These are phyloP conservation scores for Pichia insulana DNA, from an alignment of 805 yeast genomes.

Conservation along the genomic window DNA sequence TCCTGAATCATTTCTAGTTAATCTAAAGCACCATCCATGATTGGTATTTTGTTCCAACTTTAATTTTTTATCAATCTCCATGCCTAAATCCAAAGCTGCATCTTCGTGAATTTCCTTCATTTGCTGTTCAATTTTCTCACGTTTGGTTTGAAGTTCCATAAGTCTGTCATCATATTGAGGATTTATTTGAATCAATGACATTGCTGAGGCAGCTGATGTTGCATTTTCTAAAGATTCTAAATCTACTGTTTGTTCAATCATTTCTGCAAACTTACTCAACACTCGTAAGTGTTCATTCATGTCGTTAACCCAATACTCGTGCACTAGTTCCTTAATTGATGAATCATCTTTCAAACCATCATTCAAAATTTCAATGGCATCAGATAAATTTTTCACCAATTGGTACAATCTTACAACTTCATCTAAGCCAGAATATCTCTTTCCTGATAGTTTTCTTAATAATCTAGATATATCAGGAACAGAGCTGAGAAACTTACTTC, in stretches of 20 bases:
- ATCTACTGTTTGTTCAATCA: constrained; percentile 90
- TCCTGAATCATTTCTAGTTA: constrained; percentile 83
- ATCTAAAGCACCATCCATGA: constrained; percentile 92
- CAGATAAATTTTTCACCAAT: constrained; percentile 63
- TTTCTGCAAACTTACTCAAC: constrained; percentile 62
- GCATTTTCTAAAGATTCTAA: constrained; percentile 72
- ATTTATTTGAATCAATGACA: constrained; percentile 53
- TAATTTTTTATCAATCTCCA: constrained; percentile 81
- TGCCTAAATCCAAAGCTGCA: constrained; percentile 64
- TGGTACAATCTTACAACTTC: constrained; percentile 88
- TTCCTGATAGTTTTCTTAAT: constrained; percentile 51
- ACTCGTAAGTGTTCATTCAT: constrained; percentile 41
- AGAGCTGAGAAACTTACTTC: constrained; percentile 54
- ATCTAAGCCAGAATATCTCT: constrained; percentile 46
- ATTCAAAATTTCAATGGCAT: constrained; percentile 45
- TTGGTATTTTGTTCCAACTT: constrained; percentile 80
- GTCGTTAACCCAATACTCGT: constrained; percentile 49
- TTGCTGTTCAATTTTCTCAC: constrained; percentile 44
- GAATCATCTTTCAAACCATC: constrained; percentile 29
- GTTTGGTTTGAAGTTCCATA: constrained; percentile 45
- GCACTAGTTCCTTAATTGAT: constrained; percentile 30
- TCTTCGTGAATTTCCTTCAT: constrained; percentile 54
- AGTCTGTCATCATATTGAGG: constrained; percentile 85
- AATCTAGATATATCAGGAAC: constrained; percentile 81
- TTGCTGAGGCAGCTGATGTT: constrained; percentile 35